Base-by-base conservation (phyloP, 495 filamentous ascomycete species). In the Penicillium paradoxum region DNA sequence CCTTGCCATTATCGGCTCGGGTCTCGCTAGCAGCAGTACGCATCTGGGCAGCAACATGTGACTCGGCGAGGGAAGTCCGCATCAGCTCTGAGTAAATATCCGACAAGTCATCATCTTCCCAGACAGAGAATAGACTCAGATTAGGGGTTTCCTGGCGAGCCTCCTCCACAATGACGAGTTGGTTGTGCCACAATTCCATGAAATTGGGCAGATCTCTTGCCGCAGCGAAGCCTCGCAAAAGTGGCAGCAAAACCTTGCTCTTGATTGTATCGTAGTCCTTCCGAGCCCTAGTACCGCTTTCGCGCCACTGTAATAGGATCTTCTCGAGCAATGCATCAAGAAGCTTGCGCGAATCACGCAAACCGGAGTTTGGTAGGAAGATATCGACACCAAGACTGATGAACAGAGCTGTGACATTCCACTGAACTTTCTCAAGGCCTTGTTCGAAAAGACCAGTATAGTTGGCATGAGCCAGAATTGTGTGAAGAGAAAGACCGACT, bases 121-220 rank as follows among this genome's bases (percentile, higher is more conserved):
- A 90, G 25, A 70, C 71, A 37, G 70, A 72, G 56, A 72, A 78
- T 7, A 53, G 32, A 14, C 55, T 53, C 7, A 71, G 39, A 10
- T 33, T 63, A 15, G 41, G 48, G 52, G 71, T 59, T 47, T 68
- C 53, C 29, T 66, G 49, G 36, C 71, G 64, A 43, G 67, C 60
- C 46, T 66, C 60, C 50, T 81, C 73, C n/a, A 73, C 59, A 19
- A 69, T 56, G 21, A 70, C 58, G 8, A 92, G 75, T 57, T 86
- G 81, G 9, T 73, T 66, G 38, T 80, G 72, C 89, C 89, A 93
- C 13, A 79, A 62, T 27, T 76, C 71, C 57, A 90, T 69, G 60
- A 92, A 93, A 4, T 76, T 76, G 7, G 77, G 55, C 29, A 93
- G 61, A 53, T 90, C 80, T 62, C 88, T 78, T 45, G 83, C 81